Percentiles rank a stretch among this genome's conserved stretches.
Conservation (phyloP, 2,329 filamentous ascomycete species). For the Ophiostoma sp. region DNA sequence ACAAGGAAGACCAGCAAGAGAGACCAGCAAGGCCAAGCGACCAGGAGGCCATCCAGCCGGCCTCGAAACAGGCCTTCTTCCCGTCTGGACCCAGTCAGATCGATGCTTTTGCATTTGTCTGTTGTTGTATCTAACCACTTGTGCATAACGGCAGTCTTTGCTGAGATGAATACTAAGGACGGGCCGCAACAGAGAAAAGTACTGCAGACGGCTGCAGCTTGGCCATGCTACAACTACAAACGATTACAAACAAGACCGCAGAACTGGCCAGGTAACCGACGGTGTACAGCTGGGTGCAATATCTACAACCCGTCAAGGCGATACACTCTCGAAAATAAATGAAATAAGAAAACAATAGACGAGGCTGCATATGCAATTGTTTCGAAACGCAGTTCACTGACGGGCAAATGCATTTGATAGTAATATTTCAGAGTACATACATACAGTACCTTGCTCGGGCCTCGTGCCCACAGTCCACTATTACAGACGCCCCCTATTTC, state of each 20-base stretch:
- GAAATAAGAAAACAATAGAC: background rate
- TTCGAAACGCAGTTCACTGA: background rate
- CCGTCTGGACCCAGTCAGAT: background rate
- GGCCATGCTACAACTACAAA: too few relatives aligned
- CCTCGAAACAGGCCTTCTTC: background rate
- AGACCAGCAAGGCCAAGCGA: background rate
- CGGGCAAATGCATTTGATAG: background rate
- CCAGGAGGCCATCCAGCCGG: background rate
- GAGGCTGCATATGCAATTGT: constrained; percentile 6
- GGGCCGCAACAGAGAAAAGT: too few relatives aligned
- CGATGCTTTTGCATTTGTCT: background rate
- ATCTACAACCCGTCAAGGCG: background rate
- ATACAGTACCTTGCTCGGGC: background rate
- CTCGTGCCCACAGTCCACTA: background rate
- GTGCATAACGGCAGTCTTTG: background rate
- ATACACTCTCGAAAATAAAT: background rate
- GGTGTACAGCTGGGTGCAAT: background rate
- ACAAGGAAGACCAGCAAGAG: background rate
- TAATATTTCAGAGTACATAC: background rate
- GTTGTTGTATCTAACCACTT: background rate
- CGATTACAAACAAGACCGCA: too few relatives aligned
- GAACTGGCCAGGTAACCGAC: too few relatives aligned
- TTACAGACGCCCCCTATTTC: background rate
- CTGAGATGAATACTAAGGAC: too few relatives aligned
- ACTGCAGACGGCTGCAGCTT: too few relatives aligned